Conservation (phyloP, 108 stramenopile genomes). For the Chaetoceros tenuissimus region DNA sequence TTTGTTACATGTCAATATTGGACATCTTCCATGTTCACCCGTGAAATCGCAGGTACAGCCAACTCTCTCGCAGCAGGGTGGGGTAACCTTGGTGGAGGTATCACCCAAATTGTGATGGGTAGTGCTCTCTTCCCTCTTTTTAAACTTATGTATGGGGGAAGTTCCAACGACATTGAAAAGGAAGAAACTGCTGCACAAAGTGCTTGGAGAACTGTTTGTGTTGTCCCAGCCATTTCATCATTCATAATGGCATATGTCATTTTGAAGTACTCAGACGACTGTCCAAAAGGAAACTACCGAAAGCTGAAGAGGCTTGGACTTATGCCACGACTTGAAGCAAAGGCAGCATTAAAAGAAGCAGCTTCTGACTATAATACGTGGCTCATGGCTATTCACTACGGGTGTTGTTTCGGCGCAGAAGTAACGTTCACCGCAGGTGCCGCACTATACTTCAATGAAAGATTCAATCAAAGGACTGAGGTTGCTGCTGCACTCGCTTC, state of each 20-base stretch:
- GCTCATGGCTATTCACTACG: slow-evolving; percentile 73
- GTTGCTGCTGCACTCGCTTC: slow-evolving; percentile 68
- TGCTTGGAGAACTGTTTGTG: slow-evolving; percentile 70
- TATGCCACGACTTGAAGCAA: slow-evolving; percentile 35
- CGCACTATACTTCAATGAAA: slow-evolving; percentile 71
- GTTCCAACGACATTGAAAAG: slow-evolving; percentile 9
- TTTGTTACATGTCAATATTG: slow-evolving; percentile 74
- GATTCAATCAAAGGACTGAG: slow-evolving; percentile 62
- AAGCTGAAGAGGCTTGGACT: slow-evolving; percentile 44
- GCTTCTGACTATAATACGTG: slow-evolving; percentile 57
- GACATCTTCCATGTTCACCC: slow-evolving; percentile 68
- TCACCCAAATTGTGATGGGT: slow-evolving; percentile 67
- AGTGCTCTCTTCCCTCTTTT: slow-evolving; percentile 56
- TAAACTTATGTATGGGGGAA: slow-evolving; percentile 31
- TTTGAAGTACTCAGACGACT: slow-evolving; percentile 53
- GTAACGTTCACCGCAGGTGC: slow-evolving; percentile 69
- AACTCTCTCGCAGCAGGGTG: slow-evolving; percentile 82
- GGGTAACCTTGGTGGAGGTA: slow-evolving; percentile 90
- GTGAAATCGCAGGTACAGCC: slow-evolving; percentile 71
- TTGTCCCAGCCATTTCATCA: slow-evolving; percentile 67
- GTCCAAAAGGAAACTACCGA: slow-evolving; percentile 75
- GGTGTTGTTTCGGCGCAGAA: slow-evolving; percentile 85
- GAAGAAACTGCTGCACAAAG: slow-evolving; percentile 25
- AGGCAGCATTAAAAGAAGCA: slow-evolving; percentile 24
- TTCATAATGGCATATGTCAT: slow-evolving; percentile 31